Base-by-base conservation (phyloP, 768 basidiomycete species). In the Mycena indigotica region DNA sequence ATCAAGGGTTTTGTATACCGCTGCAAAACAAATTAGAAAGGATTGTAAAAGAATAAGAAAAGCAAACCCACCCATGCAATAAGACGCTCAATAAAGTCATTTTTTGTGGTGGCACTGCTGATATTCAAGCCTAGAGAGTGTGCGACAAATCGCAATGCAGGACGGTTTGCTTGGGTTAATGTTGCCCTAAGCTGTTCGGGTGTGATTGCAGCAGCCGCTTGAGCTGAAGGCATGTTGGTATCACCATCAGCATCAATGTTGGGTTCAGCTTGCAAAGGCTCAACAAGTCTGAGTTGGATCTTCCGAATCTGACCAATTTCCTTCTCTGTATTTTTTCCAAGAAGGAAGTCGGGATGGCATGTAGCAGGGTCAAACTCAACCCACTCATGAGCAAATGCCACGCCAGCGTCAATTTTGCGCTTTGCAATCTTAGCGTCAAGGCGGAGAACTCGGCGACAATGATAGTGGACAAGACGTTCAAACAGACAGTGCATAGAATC, bases 401-500 rank as follows among this genome's bases (percentile, higher is more conserved):
- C 55, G 49, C 57, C 55, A 15, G 5, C 25, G 19, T 46, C 39
- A 29, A 38, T 53, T 46, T 54, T 62, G 54, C 51, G 52, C 49
- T 61, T 56, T 39, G 60, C 52, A 19, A 53, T 28, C 48, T 58
- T 41, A 17, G 53, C 32, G 35, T 62, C 58, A 3, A 66, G 62
- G n/a, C 58, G 52, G 41, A 62, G 64, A 23, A 66, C 61, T 44
- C 60, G 26, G 29, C 52, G 54, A 38, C 56, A 64, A 49, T 67
- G 67, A 24, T 59, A 51, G 26, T 64, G 45, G 24, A 67, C 39
- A 12, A 65, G 46, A 56, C 69, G 65, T 25, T 68, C 60, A 15
- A 66, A 58, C 16, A 73, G 54, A 45, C 62, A 66, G 55, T 75
- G 73, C 72, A 75, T 74, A 5, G 69, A 61, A 50, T 74, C 69